Evolutionary conservation across 2,329 filamentous ascomycete species (phyloP).

Genomic region (Phaeosphaeriaceae sp.): DNA sequence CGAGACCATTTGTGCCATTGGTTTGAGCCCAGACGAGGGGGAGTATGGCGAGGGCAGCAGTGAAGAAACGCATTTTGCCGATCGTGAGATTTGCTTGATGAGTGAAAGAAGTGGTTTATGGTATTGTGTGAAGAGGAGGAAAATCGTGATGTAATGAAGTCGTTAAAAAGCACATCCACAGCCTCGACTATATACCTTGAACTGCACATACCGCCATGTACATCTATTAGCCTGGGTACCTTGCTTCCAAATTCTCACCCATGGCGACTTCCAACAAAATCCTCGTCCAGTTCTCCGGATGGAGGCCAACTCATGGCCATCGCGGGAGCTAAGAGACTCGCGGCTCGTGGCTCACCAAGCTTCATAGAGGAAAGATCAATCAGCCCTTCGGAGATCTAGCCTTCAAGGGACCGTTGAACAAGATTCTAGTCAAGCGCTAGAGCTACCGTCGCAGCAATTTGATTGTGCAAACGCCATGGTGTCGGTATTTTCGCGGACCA

Average conservation of each 20-base stretch:
- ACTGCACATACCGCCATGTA: not conserved
- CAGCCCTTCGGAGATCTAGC: not conserved
- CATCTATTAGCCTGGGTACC: not conserved
- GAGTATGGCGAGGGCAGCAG: constrained; percentile 14
- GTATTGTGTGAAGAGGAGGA: not conserved
- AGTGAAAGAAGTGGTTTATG: not conserved
- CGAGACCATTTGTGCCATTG: constrained; percentile 31
- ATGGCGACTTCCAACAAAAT: not conserved
- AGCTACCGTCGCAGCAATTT: not conserved
- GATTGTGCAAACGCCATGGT: not conserved
- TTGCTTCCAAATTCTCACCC: not conserved
- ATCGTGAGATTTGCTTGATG: not conserved
- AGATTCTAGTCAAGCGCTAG: not conserved
- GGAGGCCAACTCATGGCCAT: not conserved
- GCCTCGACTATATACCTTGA: not conserved
- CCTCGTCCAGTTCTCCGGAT: not conserved
- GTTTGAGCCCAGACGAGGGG: constrained; percentile 19
- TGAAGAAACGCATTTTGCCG: constrained; percentile 1
- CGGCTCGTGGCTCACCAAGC: not conserved
- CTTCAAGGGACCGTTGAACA: not conserved
- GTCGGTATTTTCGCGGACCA: not conserved
- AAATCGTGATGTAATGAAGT: not conserved
- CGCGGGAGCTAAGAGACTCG: not conserved
- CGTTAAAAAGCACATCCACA: not conserved
- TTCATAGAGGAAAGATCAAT: not conserved